Evolutionary conservation across 306 rosid genomes (phyloP).

Genomic region (Herpetospermum pedunculosum): DNA sequence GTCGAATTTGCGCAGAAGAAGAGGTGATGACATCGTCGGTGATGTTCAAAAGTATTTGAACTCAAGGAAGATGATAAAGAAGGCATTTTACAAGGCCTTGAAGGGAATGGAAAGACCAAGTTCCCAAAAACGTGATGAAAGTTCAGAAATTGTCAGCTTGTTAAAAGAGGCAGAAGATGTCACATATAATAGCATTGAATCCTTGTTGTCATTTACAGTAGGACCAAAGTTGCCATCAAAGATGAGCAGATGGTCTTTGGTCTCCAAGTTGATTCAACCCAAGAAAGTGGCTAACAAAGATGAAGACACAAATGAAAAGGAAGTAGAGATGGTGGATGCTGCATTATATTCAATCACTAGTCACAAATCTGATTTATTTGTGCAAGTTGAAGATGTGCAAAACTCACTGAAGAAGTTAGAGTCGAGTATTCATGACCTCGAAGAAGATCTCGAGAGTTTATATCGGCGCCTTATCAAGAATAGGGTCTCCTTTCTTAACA

Average conservation of each 20-base stretch:
- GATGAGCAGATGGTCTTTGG: conserved; percentile 12
- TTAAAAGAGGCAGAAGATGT: conserved; percentile 9
- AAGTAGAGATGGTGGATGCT: conserved; percentile 14
- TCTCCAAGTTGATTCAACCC: conserved; percentile 14
- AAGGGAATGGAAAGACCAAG: conserved; percentile 7
- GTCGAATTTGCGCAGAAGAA: conserved; percentile 8
- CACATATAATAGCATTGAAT: background rate
- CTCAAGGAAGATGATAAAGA: conserved; percentile 13
- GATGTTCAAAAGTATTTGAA: conserved; percentile 7
- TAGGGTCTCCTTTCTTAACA: conserved; percentile 23
- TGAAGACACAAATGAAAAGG: background rate
- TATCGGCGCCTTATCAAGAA: conserved; percentile 15
- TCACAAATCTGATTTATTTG: background rate
- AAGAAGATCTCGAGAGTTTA: conserved; percentile 11
- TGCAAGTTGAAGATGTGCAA: background rate
- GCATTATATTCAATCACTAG: background rate
- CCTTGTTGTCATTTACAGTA: conserved; percentile 5
- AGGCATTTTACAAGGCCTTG: conserved; percentile 15
- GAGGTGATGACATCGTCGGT: conserved; percentile 1
- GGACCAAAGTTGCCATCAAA: conserved; percentile 6
- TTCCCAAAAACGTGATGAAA: background rate
- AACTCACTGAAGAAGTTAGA: conserved; percentile 2
- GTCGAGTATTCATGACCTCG: conserved; percentile 6
- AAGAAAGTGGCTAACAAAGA: conserved; percentile 11
- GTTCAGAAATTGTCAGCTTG: background rate